phyloP scores from a whole-genome alignment of 805 yeast genomes.

The Candida dajiaensis region DNA sequence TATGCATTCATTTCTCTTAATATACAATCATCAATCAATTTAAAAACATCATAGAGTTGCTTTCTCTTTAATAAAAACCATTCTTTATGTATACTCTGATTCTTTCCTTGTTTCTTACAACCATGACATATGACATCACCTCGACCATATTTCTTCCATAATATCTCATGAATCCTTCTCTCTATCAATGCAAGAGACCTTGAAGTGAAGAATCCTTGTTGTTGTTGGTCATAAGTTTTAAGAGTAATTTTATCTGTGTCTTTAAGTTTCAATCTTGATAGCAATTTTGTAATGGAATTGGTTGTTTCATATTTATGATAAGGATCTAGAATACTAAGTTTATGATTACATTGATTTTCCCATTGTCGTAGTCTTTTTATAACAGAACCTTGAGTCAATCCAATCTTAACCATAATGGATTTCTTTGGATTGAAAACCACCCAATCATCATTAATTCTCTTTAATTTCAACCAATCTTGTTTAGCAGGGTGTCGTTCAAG shows the following conservation, averaged over 20 bases:
- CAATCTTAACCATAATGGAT: slow-evolving; percentile 20
- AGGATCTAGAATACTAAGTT: slow-evolving; percentile 13
- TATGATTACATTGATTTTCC: slow-evolving; percentile 22
- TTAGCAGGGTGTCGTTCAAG: slow-evolving; percentile 9
- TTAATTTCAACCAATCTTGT: slow-evolving; percentile 18
- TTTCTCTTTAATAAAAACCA: slow-evolving; percentile 22
- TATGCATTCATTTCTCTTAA: no score
- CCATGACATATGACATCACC: slow-evolving; percentile 23
- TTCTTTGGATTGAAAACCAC: slow-evolving; percentile 18
- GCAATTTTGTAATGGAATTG: slow-evolving; percentile 1
- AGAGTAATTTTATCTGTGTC: background rate
- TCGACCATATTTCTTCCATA: slow-evolving; percentile 14
- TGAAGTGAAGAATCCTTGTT: slow-evolving; percentile 14
- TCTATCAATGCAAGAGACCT: slow-evolving; percentile 13
- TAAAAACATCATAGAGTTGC: slow-evolving; percentile 8
- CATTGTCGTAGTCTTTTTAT: slow-evolving; percentile 17
- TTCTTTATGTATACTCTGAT: slow-evolving; percentile 19
- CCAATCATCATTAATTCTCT: slow-evolving; percentile 1
- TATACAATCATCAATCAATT: slow-evolving; percentile 10
- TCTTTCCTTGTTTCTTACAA: slow-evolving; percentile 8
- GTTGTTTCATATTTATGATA: background rate
- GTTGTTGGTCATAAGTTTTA: slow-evolving; percentile 2
- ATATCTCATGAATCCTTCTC: slow-evolving; percentile 12
- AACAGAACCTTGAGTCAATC: slow-evolving; percentile 20
- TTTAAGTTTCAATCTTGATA: slow-evolving; percentile 4